Evolutionary conservation across 1,284 basidiomycete genomes (phyloP).

Genomic region (Trichosporon faecale): DNA sequence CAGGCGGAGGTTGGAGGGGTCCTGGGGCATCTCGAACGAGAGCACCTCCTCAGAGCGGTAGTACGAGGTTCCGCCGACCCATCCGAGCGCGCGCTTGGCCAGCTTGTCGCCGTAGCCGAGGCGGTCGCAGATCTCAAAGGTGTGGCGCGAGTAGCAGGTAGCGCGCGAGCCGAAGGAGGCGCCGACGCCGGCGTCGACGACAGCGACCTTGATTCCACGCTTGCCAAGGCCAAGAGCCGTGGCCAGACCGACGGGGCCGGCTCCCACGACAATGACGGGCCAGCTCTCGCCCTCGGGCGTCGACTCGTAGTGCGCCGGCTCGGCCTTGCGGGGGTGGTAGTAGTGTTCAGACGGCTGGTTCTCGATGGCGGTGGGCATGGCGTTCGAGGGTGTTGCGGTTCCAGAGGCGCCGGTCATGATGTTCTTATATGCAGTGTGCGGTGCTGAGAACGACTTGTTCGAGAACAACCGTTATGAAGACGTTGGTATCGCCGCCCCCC

Average conservation of each 20-base stretch:
- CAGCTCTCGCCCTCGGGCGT: slow-evolving; percentile 15
- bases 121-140: slow-evolving; percentile 23
- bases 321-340: slow-evolving; percentile 20
- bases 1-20: slow-evolving; percentile 8
- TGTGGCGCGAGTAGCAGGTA: slow-evolving; percentile 28
- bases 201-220: slow-evolving; percentile 22
- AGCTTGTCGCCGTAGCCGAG: slow-evolving; percentile 23
- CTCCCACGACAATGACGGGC: slow-evolving; percentile 23
- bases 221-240: slow-evolving; percentile 20
- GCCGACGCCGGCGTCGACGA: slow-evolving; percentile 20
- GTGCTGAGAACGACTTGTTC: not conserved
- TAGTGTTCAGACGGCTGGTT: slow-evolving; percentile 16
- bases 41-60: slow-evolving; percentile 25
- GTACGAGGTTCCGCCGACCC: slow-evolving; percentile 22
- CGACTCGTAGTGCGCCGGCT: slow-evolving; percentile 19
- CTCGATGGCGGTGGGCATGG: slow-evolving; percentile 9
- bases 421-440: not conserved
- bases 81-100: slow-evolving; percentile 18
- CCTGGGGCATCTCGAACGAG: slow-evolving; percentile 23
- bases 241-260: slow-evolving; percentile 23
- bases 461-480: not conserved
- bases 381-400: not conserved
- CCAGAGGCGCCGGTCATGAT: not conserved
- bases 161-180: slow-evolving; percentile 26
- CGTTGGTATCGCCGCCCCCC: not conserved